These are phyloP conservation scores for Sporothrix dimorphospora DNA, from an alignment of 2,329 filamentous ascomycete genomes.

Conservation along the genomic window DNA sequence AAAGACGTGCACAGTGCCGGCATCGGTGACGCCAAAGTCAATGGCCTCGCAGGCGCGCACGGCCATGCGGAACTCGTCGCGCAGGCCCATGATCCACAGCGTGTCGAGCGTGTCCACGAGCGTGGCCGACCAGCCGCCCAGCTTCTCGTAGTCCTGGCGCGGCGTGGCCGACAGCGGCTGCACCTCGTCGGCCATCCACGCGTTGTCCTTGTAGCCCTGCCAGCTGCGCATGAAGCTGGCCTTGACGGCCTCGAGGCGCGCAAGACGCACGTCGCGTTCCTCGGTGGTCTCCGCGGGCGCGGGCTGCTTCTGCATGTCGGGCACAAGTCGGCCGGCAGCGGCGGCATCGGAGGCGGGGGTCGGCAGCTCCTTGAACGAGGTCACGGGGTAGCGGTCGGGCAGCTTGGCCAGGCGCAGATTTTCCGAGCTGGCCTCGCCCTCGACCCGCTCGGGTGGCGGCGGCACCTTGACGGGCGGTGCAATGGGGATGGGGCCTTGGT, in stretches of 20 bases:
- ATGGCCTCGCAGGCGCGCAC: constrained; percentile 60
- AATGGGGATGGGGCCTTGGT: constrained; percentile 11
- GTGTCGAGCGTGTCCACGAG: constrained; percentile 70
- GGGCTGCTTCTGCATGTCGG: constrained; percentile 61
- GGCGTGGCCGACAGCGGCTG: constrained; percentile 56
- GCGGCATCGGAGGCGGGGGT: constrained; percentile 45
- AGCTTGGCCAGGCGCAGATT: constrained; percentile 39
- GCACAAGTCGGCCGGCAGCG: constrained; percentile 47
- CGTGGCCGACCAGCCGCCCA: constrained; percentile 67
- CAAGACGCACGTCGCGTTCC: constrained; percentile 43
- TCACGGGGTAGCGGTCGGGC: constrained; percentile 43
- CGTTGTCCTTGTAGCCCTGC: constrained; percentile 62
- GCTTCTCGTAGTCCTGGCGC: constrained; percentile 56
- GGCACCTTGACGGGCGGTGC: constrained; percentile 26
- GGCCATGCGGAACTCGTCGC: constrained; percentile 66
- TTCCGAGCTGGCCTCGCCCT: background rate
- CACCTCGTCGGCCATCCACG: constrained; percentile 68
- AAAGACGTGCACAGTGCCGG: constrained; percentile 64
- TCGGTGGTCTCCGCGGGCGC: constrained; percentile 51
- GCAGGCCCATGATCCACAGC: constrained; percentile 73
- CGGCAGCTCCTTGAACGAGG: constrained; percentile 43
- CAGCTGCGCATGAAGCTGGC: constrained; percentile 59
- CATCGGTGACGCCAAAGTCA: constrained; percentile 60
- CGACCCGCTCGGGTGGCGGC: constrained; percentile 7
- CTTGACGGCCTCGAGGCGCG: constrained; percentile 50